Conservation (phyloP, 306 rosid species). For the Dalbergia cochinchinensis region DNA sequence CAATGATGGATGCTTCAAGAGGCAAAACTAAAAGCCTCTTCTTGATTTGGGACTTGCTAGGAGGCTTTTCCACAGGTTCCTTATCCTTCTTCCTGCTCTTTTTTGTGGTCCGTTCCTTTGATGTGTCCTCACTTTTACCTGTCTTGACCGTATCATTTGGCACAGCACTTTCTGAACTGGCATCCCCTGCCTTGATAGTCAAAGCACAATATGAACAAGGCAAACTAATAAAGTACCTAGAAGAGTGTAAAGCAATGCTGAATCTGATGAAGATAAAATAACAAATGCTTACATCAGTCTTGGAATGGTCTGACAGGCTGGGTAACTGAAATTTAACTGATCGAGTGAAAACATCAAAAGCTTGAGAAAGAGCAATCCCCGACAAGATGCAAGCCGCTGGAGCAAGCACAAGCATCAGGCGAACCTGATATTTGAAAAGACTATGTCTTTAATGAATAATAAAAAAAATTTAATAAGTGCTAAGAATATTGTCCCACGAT, state of each 20-base stretch:
- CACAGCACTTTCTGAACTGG: slow-evolving; percentile 60
- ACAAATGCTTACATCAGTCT: slow-evolving; percentile 60
- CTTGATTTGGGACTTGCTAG: slow-evolving; percentile 63
- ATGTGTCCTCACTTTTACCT: slow-evolving; percentile 68
- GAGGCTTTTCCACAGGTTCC: slow-evolving; percentile 80
- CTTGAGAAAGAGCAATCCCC: slow-evolving; percentile 97
- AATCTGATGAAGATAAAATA: slow-evolving; percentile 26
- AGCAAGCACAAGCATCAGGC: slow-evolving; percentile 97
- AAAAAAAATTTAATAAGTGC: slow-evolving; percentile 21
- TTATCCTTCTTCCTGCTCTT: slow-evolving; percentile 86
- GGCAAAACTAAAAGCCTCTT: slow-evolving; percentile 97
- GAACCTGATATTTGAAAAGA: slow-evolving; percentile 73
- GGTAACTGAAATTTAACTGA: slow-evolving; percentile 96
- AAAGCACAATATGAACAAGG: slow-evolving; percentile 43
- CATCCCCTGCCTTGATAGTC: slow-evolving; percentile 70
- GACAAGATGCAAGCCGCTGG: slow-evolving; percentile 99
- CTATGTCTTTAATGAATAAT: slow-evolving; percentile 35
- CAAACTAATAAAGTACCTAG: slow-evolving; percentile 33
- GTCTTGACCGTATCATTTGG: slow-evolving; percentile 66
- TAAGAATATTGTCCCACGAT: slow-evolving; percentile 35
- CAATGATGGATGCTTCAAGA: slow-evolving; percentile 79
- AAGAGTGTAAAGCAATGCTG: slow-evolving; percentile 36
- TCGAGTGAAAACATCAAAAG: slow-evolving; percentile 92
- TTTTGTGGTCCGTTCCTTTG: slow-evolving; percentile 83
- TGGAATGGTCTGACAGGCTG: slow-evolving; percentile 52